Evolutionary conservation across 768 basidiomycete species (phyloP), one percentile per base, ranked within the genome.

Genomic region (Phaeotremella skinneri): DNA sequence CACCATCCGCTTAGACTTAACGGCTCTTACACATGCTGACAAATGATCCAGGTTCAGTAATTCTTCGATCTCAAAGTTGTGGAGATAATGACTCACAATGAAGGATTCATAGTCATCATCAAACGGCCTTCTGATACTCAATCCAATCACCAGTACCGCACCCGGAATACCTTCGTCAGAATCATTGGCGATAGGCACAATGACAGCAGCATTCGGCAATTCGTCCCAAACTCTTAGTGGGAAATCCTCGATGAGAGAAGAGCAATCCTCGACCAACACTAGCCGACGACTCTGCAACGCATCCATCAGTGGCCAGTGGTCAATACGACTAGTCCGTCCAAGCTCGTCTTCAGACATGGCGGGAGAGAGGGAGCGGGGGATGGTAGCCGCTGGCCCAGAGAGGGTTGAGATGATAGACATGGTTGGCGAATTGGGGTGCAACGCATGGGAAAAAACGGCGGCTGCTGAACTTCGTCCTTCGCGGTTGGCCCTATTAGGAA

Each of bases 81-180:
- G 39, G 4, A 5, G 21, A 55, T n/a, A 31, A 13, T 3, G 2
- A 62, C 67, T 62, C 48, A 66, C 67, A 29, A 71, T 57, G 59
- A 73, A 75, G 0, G 69, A 64, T 26, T 68, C 68, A 54, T 75
- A 75, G 25, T 71, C 69, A 6, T 75, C 69, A 47, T 75, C 74
- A 31, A 68, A 73, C 2, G 69, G 64, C 47, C 74, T 49, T 49
- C 72, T 51, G 1, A 75, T 52, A 45, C 68, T 75, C 21, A 75
- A 56, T 7, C 74, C 74, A 23, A 75, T 49, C 1, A 75, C 59
- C 3, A 72, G 37, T 0, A 75, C 65, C 1, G 69, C 66, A 39
- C 56, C 63, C 1, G 74, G 71, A 0, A 75, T 55, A 13, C 68
- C 72, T 11, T 66, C 61, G 31, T 69, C 68, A 7, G 67, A 69